Percentiles rank a stretch among this genome's conserved stretches.
phyloP scores from a whole-genome alignment of 2,329 filamentous ascomycete species.

The Aspergillus arachidicola region DNA sequence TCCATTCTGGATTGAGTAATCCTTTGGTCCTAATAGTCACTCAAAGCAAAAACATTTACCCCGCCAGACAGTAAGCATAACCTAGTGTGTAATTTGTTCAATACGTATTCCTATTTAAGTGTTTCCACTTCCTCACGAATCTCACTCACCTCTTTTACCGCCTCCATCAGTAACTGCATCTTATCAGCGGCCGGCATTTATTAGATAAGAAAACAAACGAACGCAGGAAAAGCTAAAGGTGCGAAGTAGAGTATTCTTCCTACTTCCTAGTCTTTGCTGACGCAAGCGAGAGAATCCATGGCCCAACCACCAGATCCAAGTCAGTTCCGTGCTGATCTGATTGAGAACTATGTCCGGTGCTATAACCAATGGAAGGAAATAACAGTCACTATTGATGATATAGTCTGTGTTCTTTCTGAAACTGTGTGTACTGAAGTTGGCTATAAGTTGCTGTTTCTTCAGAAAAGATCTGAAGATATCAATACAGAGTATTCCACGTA shows the following conservation, averaged over 20 bases:
- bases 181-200: background rate
- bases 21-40: background rate
- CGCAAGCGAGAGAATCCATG: background rate
- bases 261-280: background rate
- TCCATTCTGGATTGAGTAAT: background rate
- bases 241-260: background rate
- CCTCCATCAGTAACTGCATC: background rate
- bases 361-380: constrained; percentile 14
- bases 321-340: background rate
- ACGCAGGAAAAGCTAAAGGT: background rate
- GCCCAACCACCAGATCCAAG: background rate
- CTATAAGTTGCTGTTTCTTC: constrained; percentile 29
- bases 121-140: background rate
- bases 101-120: too few relatives aligned
- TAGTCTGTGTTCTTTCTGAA: constrained; percentile 28
- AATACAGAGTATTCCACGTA: constrained; percentile 1
- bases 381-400: constrained; percentile 23
- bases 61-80: background rate
- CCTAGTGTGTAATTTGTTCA: background rate
- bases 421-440: background rate
- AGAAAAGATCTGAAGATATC: constrained; percentile 3
- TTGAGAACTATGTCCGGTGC: constrained; percentile 23
- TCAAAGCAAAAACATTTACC: background rate
- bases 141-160: background rate
- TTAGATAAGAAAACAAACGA: background rate